A percentile compares a stretch with the other conserved stretches of the same genome.
phyloP scores from a whole-genome alignment of 768 basidiomycete genomes.

The Mycena metata region DNA sequence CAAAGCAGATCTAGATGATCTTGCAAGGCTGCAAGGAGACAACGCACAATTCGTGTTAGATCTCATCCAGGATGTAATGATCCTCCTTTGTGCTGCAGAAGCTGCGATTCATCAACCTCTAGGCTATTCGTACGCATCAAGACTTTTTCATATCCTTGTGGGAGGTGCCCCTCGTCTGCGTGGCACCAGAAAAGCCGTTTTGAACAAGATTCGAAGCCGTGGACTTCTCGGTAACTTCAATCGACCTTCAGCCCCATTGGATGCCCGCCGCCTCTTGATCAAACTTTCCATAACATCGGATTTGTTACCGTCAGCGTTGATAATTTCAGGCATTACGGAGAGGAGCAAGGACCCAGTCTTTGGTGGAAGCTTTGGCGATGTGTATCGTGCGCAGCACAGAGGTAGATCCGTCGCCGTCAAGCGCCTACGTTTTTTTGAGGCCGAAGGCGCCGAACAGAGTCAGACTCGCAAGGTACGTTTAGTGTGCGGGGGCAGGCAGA shows the following conservation, averaged over 20 bases:
- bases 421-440: constrained; percentile 8
- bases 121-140: constrained; percentile 6
- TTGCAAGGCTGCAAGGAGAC: neutral
- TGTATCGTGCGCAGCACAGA: neutral
- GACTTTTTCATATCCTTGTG: constrained; percentile 10
- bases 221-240: constrained; percentile 4
- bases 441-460: constrained; percentile 1
- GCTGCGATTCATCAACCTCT: neutral
- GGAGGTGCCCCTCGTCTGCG: constrained; percentile 3
- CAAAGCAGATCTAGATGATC: constrained; percentile 8
- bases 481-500: neutral
- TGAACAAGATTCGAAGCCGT: neutral
- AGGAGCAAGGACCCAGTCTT: constrained; percentile 9
- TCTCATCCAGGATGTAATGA: constrained; percentile 5
- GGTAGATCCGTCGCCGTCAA: constrained; percentile 7
- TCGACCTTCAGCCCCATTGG: neutral
- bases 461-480: constrained; percentile 1
- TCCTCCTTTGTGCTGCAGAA: constrained; percentile 8
- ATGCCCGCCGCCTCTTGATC: constrained; percentile 14
- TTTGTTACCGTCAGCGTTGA: constrained; percentile 6
- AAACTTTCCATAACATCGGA: constrained; percentile 1
- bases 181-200: neutral
- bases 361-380: constrained; percentile 9
- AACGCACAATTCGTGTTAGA: constrained; percentile 3
- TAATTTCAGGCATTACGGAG: constrained; percentile 5